Evolutionary conservation across 1,284 basidiomycete species (phyloP), one percentile per base, ranked within the genome.

Genomic region (Moesziomyces parantarcticus): DNA sequence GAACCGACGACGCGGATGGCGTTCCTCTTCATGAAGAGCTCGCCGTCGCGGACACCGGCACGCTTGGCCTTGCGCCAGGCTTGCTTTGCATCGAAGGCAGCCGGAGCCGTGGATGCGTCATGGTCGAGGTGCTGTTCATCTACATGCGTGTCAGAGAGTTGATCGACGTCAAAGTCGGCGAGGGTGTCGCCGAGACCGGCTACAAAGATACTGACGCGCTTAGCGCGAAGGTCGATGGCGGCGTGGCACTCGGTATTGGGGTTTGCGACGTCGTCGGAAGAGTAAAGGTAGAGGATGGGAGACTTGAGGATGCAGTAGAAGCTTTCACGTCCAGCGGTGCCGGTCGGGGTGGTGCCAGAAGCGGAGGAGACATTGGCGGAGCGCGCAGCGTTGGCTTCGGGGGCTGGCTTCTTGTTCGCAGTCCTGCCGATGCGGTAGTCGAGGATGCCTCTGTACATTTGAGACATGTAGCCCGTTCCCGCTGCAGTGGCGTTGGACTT

Each of bases 261-360:
- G 21, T 57, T 70, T 25, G 69, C 64, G 22, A 68, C 46, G 21
- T 81, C 77, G 47, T 75, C 75, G 20, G 77, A 77, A 11, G 79
- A 79, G 61, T 83, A 83, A 47, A 83, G 75, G 54, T 81, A 83
- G 36, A 83, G 78, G 39, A 83, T 75, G 40, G 81, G 78, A 4
- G 70, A 66, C 26, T 79, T 81, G 61, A 83, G 74, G 26, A 83
- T 80, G 47, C 76, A 78, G 52, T 75, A 75, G 58, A 78, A 81
- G 52, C 42, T 55, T 23, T 79, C 79, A 7, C 59, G 58, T 16
- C 68, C 76, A n/a, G 66, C 58, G 5, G 65, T 61, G 26, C 59
- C 61, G 7, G 62, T 56, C 3, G 73, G 57, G 14, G 50, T 42
- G 16, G 61, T 46, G 40, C 16, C 25, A 11, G 71, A 29, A 2